phyloP scores from a whole-genome alignment of 2,329 filamentous ascomycete genomes.

The Alternaria ethzedia region DNA sequence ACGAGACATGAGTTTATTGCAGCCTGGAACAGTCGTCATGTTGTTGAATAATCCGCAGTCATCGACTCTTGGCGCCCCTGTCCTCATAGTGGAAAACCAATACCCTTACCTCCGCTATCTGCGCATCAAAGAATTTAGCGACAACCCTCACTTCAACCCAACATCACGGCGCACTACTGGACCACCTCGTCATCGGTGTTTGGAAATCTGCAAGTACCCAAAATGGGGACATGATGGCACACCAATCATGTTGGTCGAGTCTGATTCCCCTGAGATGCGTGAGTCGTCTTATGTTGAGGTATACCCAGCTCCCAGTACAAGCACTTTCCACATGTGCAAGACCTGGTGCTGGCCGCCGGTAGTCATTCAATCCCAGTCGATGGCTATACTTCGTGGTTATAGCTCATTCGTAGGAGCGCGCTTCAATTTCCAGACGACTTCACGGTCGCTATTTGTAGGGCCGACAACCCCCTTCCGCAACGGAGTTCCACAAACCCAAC shows the following conservation, averaged over 20 bases:
- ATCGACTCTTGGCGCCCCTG: slow-evolving; percentile 21
- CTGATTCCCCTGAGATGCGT: slow-evolving; percentile 17
- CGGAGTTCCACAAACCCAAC: background rate
- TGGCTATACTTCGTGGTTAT: background rate
- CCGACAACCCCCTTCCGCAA: background rate
- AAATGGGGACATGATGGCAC: slow-evolving; percentile 14
- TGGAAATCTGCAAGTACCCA: slow-evolving; percentile 9
- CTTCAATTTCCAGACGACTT: background rate
- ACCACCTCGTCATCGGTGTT: background rate
- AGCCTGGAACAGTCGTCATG: slow-evolving; percentile 23
- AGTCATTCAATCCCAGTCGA: background rate
- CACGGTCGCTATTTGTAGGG: background rate
- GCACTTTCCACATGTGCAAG: slow-evolving; percentile 8
- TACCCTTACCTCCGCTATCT: slow-evolving; percentile 20
- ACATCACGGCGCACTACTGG: background rate
- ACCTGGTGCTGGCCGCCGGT: slow-evolving; percentile 28
- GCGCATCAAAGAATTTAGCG: slow-evolving; percentile 17
- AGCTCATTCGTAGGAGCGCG: background rate
- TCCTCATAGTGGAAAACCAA: slow-evolving; percentile 18
- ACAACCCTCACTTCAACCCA: slow-evolving; percentile 16
- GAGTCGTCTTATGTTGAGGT: slow-evolving; percentile 28
- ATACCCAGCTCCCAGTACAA: background rate
- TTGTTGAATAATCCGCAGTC: slow-evolving; percentile 14
- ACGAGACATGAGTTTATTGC: slow-evolving; percentile 9
- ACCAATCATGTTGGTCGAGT: slow-evolving; percentile 21